Conservation (phyloP, 805 yeast species). For the Candida taoyuanica region DNA sequence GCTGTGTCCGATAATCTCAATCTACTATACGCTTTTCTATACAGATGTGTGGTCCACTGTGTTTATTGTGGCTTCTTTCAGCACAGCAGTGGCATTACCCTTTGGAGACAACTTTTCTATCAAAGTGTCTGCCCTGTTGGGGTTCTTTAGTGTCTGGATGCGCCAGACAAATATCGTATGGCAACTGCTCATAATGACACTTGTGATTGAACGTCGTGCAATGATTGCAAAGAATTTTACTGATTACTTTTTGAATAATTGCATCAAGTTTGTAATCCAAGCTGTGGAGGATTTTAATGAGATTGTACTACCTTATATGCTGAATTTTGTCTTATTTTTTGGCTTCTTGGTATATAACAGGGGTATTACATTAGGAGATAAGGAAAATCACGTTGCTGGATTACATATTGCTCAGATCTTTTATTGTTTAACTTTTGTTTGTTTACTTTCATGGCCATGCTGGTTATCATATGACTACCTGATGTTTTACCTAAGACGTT, state of each 20-base stretch:
- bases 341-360: slow-evolving; percentile 62
- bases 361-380: slow-evolving; percentile 90
- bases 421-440: slow-evolving; percentile 65
- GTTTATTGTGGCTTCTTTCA: slow-evolving; percentile 52
- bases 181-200: slow-evolving; percentile 58
- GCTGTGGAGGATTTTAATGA: slow-evolving; percentile 32
- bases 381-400: slow-evolving; percentile 70
- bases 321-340: slow-evolving; percentile 50
- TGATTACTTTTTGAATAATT: slow-evolving; percentile 33
- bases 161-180: slow-evolving; percentile 92
- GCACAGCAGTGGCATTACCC: slow-evolving; percentile 40
- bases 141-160: slow-evolving; percentile 62
- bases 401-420: slow-evolving; percentile 77
- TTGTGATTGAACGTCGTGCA: slow-evolving; percentile 49
- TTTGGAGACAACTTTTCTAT: slow-evolving; percentile 32
- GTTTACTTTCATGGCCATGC: slow-evolving; percentile 65
- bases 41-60: slow-evolving; percentile 93
- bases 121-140: slow-evolving; percentile 48
- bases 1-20: slow-evolving; percentile 64
- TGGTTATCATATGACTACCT: slow-evolving; percentile 52
- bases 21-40: slow-evolving; percentile 76
- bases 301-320: slow-evolving; percentile 43
- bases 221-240: slow-evolving; percentile 38
- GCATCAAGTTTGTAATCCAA: slow-evolving; percentile 34
- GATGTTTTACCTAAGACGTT: slow-evolving; percentile 33